Base-by-base conservation (phyloP, 208 protist genomes). In the Blastocrithidia nonstop region DNA sequence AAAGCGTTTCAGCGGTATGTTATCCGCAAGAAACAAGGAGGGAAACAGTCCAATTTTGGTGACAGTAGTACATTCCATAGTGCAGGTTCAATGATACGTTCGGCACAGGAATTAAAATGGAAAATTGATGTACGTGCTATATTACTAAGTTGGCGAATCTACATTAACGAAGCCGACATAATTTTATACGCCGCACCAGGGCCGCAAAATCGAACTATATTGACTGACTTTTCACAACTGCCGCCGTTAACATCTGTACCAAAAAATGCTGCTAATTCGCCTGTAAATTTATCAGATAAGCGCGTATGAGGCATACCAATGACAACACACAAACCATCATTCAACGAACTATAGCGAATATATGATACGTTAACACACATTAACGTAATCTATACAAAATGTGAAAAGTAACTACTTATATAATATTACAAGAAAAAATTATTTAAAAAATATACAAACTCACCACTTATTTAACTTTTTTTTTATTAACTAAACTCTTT, bases 11-110 rank as follows among this genome's bases (percentile, higher is more conserved):
- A 88, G 56, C 70, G 84, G n/a, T 95, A 95, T 46, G 78, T 91
- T 3, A 74, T 88, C 42, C 75, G 87, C 19, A 95, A 95, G 45
- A 95, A 95, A 55, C 87, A 95, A 55, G 87, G 87, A 15, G 80
- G 83, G 20, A 82, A 84, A 49, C 87, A 95, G 54, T 86, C 81
- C 1, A 81, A 56, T 11, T 74, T 77, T 44, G 76, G 80, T 13
- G 77, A 91, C 35, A 56, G 49, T 3, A 62, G 66, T 13, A 71
- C 71, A 23, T 90, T 76, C 48, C 65, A 74, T 50, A 88, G 78
- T 33, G 63, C 77, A 5, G 87, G 87, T 13, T 88, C 80, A 0
- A 66, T 81, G 49, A 91, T 95, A 21, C 71, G 87, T n/a, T 63
- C 68, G 9, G 68, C 72, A 5, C 82, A 95, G 42, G 87, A 95